Evolutionary conservation across 192 early-diverging fungal species (phyloP), one percentile per base, ranked within the genome.

Genomic region (Thamnidium elegans): DNA sequence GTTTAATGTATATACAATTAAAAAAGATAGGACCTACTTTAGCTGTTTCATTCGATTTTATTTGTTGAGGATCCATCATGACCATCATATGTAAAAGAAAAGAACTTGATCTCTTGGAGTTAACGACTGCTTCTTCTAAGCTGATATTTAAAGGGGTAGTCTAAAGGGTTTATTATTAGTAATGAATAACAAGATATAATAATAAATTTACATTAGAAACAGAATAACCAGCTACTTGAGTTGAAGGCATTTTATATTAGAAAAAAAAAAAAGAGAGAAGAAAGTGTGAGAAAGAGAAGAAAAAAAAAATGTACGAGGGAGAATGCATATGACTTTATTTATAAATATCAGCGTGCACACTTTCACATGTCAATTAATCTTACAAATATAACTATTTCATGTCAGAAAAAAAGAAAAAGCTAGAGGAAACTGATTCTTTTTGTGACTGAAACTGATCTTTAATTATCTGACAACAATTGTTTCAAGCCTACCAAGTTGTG

Each of bases 21-120:
- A 26, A 1, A 3, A 26, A 26, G 26, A 1, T 1, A 4, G 14
- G 0, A 5, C 19, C 20, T 44, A 59, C 58, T 10, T 59, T 59
- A 8, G 36, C 43, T 14, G 21, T 59, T 26, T 59, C 58, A 44
- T 59, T 59, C 10, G 39, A 15, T 9, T 59, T 59, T 20, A 59
- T 45, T 20, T 59, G 58, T 30, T 59, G 58, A 8, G 58, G 58
- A 13, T 59, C 58, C 21, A 45, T 59, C 58, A 59, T 59, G 10
- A 45, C 19, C 43, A 59, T 8, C 58, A 59, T 59, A 59, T 59
- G 39, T 15, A 59, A 39, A 26, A 59, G 43, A 36, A 59, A 59
- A 26, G 58, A 45, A 45, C 58, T 45, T 2, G 43, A 23, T 59
- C 58, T 45, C 10, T 43, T 42, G 4, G 58, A 39, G 23, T 43